Percentiles rank a stretch among this genome's conserved stretches.
Conservation (phyloP, 495 filamentous ascomycete species). For the Penicillium goetzii region DNA sequence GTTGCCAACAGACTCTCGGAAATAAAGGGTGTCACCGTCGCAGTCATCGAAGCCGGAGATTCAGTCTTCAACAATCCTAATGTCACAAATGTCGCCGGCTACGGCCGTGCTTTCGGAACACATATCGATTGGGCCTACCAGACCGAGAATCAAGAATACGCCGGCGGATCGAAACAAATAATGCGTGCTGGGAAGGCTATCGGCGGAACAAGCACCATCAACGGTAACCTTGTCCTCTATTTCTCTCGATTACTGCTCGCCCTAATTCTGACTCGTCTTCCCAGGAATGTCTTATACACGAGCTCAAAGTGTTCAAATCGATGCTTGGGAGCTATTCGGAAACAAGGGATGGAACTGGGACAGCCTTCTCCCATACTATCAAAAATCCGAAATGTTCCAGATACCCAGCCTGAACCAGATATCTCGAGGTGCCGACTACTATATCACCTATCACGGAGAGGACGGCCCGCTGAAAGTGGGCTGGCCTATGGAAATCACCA, state of each 20-base stretch:
- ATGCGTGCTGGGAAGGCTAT: constrained; percentile 54
- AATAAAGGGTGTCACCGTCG: constrained; percentile 46
- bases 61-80: constrained; percentile 54
- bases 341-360: constrained; percentile 69
- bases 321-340: constrained; percentile 62
- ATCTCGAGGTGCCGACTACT: constrained; percentile 47
- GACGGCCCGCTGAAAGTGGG: constrained; percentile 53
- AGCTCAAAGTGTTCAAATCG: constrained; percentile 42
- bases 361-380: constrained; percentile 60
- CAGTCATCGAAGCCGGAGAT: constrained; percentile 58
- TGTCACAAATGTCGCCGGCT: constrained; percentile 47
- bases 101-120: constrained; percentile 43
- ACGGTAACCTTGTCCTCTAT: constrained; percentile 38
- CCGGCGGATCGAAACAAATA: constrained; percentile 37
- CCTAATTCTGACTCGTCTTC: not conserved
- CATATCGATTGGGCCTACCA: constrained; percentile 57
- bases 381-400: constrained; percentile 47
- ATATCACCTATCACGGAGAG: constrained; percentile 50
- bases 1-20: constrained; percentile 56
- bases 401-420: constrained; percentile 43
- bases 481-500: constrained; percentile 39
- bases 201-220: constrained; percentile 57
- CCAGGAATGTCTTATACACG: constrained; percentile 54
- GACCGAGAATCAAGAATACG: constrained; percentile 47
- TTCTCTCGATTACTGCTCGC: not conserved